These are phyloP conservation scores for Saccharomycopsis vini DNA, from an alignment of 805 yeast genomes.

Conservation along the genomic window DNA sequence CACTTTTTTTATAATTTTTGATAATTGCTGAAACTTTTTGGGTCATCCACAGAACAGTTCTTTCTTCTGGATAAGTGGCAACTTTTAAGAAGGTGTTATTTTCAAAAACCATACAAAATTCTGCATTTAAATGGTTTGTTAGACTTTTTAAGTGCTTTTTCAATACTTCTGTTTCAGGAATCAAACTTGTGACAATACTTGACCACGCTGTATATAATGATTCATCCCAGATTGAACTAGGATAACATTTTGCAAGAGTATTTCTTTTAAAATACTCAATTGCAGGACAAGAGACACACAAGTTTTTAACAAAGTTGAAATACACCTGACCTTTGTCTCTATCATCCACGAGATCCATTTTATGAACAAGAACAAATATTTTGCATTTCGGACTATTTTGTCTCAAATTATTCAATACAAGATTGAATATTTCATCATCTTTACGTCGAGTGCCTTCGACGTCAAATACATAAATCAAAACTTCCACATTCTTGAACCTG, in stretches of 20 bases:
- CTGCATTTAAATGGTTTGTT: constrained; percentile 68
- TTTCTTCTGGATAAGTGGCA: constrained; percentile 32
- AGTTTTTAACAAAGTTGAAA: constrained; percentile 68
- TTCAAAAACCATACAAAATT: constrained; percentile 86
- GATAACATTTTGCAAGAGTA: constrained; percentile 50
- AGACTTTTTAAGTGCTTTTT: constrained; percentile 68
- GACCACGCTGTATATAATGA: constrained; percentile 96
- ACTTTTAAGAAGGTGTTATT: constrained; percentile 84
- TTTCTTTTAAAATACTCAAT: constrained; percentile 3
- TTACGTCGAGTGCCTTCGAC: constrained; percentile 86
- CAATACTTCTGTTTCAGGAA: constrained; percentile 80
- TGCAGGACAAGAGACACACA: constrained; percentile 32
- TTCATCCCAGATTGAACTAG: constrained; percentile 97
- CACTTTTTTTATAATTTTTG: constrained; percentile 39
- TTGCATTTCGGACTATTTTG: constrained; percentile 85
- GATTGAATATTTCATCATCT: constrained; percentile 85
- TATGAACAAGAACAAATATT: constrained; percentile 84
- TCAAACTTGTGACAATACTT: constrained; percentile 85
- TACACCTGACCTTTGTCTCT: constrained; percentile 86
- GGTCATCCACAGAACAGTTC: constrained; percentile 15
- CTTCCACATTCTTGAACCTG: constrained; percentile 73
- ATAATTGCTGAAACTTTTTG: constrained; percentile 40
- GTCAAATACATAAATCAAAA: constrained; percentile 90
- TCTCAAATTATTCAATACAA: constrained; percentile 71
- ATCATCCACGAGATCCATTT: constrained; percentile 89